Percentiles rank a stretch among this genome's conserved stretches.
phyloP scores from a whole-genome alignment of 2,329 filamentous ascomycete genomes.

The Mycosphaerella arachidis region DNA sequence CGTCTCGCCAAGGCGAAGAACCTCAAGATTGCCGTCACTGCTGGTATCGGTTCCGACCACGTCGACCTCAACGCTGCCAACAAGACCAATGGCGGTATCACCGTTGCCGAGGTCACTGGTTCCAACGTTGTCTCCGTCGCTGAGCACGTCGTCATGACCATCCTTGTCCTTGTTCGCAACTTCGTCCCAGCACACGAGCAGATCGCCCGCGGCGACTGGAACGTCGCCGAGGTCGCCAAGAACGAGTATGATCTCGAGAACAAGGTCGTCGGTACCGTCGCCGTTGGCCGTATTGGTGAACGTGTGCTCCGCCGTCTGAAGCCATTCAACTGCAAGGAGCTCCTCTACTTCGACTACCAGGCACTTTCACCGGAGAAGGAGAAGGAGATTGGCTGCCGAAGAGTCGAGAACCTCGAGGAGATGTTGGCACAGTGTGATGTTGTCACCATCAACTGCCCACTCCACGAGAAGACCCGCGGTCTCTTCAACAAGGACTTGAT shows the following conservation, averaged over 20 bases:
- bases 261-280: constrained; percentile 97
- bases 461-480: constrained; percentile 95
- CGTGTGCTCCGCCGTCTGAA: constrained; percentile 93
- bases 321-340: constrained; percentile 98
- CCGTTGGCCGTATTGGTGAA: constrained; percentile 95
- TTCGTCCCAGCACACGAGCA: constrained; percentile 96
- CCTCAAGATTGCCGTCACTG: constrained; percentile 93
- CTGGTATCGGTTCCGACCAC: constrained; percentile 97
- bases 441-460: constrained; percentile 98
- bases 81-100: constrained; percentile 96
- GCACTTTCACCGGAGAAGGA: constrained; percentile 78
- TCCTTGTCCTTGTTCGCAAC: constrained; percentile 92
- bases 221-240: constrained; percentile 94
- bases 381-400: constrained; percentile 90
- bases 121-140: constrained; percentile 98
- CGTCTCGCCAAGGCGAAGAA: constrained; percentile 98
- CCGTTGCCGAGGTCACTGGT: constrained; percentile 94
- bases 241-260: constrained; percentile 96
- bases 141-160: constrained; percentile 99
- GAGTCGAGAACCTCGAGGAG: constrained; percentile 86
- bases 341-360: constrained; percentile 99
- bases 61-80: constrained; percentile 96
- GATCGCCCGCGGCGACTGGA: constrained; percentile 84
- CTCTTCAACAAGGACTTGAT: constrained; percentile 99
- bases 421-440: constrained; percentile 91